Evolutionary conservation across 1,139 yeast genomes (phyloP).

Genomic region (Saccharomycopsis phalli): DNA sequence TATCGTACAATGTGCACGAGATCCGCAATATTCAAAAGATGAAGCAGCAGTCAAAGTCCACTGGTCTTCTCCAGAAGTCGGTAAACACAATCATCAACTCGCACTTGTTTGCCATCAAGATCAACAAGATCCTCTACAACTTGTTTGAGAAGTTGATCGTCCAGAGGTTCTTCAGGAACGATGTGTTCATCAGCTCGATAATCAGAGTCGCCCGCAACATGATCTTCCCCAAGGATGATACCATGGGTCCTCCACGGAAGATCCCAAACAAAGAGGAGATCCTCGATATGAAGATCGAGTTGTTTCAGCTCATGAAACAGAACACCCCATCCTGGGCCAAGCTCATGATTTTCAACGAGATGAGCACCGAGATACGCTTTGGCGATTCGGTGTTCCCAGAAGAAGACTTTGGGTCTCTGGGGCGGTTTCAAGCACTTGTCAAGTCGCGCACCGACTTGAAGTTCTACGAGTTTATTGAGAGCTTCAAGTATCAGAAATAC

Average conservation of each 20-base stretch:
- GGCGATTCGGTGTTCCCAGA: background rate
- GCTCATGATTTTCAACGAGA: conserved; percentile 19
- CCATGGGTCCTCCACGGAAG: conserved; percentile 34
- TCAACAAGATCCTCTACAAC: conserved; percentile 24
- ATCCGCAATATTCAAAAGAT: conserved; percentile 8
- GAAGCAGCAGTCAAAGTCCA: background rate
- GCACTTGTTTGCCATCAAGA: conserved; percentile 25
- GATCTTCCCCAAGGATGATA: conserved; percentile 32
- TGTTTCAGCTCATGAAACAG: conserved; percentile 18
- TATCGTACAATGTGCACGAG: conserved; percentile 18
- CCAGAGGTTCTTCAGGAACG: conserved; percentile 21
- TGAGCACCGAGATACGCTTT: conserved; percentile 3
- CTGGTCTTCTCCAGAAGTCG: conserved; percentile 10
- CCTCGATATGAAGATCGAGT: conserved; percentile 18
- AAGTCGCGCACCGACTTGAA: conserved; percentile 19
- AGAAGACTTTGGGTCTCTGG: conserved; percentile 6
- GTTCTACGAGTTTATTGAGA: conserved; percentile 19
- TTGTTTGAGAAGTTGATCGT: conserved; percentile 23
- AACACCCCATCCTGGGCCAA: conserved; percentile 20
- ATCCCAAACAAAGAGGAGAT: conserved; percentile 19
- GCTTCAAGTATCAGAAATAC: conserved; percentile 17
- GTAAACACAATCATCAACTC: conserved; percentile 16
- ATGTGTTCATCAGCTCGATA: conserved; percentile 23
- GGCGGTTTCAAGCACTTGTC: conserved; percentile 10
- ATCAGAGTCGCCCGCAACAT: conserved; percentile 27